A percentile compares a stretch with the other conserved stretches of the same genome.
Conservation (phyloP, 2,329 filamentous ascomycete genomes). For the Clonostachys rhizophaga region DNA sequence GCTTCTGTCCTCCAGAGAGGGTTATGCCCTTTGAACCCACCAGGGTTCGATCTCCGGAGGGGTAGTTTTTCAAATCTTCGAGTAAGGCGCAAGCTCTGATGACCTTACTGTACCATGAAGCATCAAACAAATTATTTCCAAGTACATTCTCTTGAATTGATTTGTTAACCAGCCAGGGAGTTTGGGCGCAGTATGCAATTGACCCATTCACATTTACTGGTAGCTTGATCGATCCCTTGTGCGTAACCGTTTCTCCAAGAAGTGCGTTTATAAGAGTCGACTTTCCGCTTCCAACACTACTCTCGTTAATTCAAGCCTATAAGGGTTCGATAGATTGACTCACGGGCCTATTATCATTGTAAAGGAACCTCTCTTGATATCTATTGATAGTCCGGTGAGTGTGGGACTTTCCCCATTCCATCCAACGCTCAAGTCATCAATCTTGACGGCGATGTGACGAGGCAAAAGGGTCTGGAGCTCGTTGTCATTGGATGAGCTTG, state of each 20-base stretch:
- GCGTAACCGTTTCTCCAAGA: constrained; percentile 68
- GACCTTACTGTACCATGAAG: constrained; percentile 22
- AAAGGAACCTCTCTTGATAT: constrained; percentile 8
- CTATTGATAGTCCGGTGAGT: too few relatives aligned
- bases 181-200: constrained; percentile 24
- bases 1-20: constrained; percentile 34
- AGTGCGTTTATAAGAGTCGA: constrained; percentile 36
- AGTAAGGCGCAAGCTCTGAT: constrained; percentile 23
- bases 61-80: constrained; percentile 20
- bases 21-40: constrained; percentile 35
- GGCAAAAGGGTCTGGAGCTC: too few relatives aligned
- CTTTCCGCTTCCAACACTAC: constrained; percentile 30
- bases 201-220: constrained; percentile 42
- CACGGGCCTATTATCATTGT: neutral
- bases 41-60: constrained; percentile 25
- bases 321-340: too few relatives aligned
- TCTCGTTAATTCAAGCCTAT: too few relatives aligned
- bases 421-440: too few relatives aligned
- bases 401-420: too few relatives aligned
- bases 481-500: too few relatives aligned
- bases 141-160: constrained; percentile 30
- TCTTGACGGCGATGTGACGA: too few relatives aligned
- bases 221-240: constrained; percentile 56
- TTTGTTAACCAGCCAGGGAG: constrained; percentile 22
- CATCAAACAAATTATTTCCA: constrained; percentile 21